Conservation (phyloP, 140 eudicot genomes). For the Cichorium intybus region DNA sequence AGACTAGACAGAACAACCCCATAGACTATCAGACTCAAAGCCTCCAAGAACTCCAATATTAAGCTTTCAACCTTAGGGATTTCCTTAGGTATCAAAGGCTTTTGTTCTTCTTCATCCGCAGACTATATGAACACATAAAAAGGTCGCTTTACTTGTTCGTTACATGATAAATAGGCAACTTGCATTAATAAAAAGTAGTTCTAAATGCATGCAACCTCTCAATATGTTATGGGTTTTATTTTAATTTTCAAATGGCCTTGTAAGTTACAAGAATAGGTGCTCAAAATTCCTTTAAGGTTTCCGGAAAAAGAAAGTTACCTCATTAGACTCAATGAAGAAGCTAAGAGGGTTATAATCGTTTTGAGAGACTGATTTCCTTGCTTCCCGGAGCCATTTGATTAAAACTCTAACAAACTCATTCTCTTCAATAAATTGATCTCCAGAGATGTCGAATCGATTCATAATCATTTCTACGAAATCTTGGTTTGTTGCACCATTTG, state of each 20-base stretch:
- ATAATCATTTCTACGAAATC: conserved; percentile 30
- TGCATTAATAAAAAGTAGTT: neutral
- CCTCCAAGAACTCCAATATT: conserved; percentile 33
- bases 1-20: conserved; percentile 36
- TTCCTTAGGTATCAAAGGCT: conserved; percentile 26
- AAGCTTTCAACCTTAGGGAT: neutral
- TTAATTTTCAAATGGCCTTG: neutral
- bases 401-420: conserved; percentile 49
- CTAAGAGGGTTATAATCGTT: conserved; percentile 31
- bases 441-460: conserved; percentile 44
- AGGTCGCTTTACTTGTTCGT: neutral
- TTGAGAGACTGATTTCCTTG: conserved; percentile 17
- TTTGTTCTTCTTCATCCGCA: conserved; percentile 19
- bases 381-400: conserved; percentile 41
- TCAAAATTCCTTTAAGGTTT: neutral
- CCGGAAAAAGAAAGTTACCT: conserved; percentile 12
- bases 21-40: conserved; percentile 23
- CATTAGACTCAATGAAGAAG: conserved; percentile 18
- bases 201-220: neutral
- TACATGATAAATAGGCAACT: neutral
- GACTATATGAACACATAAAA: conserved; percentile 24
- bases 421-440: conserved; percentile 43
- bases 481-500: conserved; percentile 31
- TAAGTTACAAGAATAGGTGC: neutral
- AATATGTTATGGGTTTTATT: neutral